Percentiles rank a stretch among this genome's conserved stretches.
These are phyloP conservation scores for Phytophthora agathidicida DNA, from an alignment of 352 stramenopile genomes.

Conservation along the genomic window DNA sequence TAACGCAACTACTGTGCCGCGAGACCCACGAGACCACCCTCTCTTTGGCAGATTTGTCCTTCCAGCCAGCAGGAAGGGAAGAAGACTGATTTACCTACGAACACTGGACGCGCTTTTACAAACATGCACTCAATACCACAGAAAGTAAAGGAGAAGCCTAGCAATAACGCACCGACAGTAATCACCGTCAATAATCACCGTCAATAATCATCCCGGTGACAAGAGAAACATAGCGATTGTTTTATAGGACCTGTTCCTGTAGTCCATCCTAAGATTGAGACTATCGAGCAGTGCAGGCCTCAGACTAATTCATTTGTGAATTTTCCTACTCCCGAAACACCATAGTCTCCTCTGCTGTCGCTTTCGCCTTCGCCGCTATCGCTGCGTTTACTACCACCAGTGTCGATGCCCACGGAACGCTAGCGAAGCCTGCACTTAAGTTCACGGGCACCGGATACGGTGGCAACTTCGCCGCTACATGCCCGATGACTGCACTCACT, in stretches of 20 bases:
- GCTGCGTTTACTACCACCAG: background rate
- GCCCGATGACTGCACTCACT: constrained; percentile 14
- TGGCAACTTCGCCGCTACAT: constrained; percentile 17
- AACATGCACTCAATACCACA: no score
- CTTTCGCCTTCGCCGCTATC: background rate
- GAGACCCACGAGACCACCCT: no score
- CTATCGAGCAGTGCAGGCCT: background rate
- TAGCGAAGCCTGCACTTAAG: constrained; percentile 8
- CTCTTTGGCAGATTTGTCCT: no score
- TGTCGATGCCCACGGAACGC: constrained; percentile 19
- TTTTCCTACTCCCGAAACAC: constrained; percentile 2
- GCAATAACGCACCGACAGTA: background rate
- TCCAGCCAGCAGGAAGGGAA: no score
- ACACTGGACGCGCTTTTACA: background rate
- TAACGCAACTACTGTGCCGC: no score
- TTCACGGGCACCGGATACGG: constrained; percentile 19
- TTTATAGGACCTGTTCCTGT: no score
- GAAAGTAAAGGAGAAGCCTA: constrained; percentile 1
- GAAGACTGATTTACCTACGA: no score
- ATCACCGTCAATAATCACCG: constrained; percentile 14
- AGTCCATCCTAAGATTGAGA: background rate
- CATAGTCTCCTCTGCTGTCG: constrained; percentile 8
- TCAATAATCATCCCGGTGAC: no score
- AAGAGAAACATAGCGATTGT: no score
- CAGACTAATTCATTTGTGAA: constrained; percentile 8